These are phyloP conservation scores for Aspergillus panamensis DNA, from an alignment of 495 filamentous ascomycete genomes.

Conservation along the genomic window DNA sequence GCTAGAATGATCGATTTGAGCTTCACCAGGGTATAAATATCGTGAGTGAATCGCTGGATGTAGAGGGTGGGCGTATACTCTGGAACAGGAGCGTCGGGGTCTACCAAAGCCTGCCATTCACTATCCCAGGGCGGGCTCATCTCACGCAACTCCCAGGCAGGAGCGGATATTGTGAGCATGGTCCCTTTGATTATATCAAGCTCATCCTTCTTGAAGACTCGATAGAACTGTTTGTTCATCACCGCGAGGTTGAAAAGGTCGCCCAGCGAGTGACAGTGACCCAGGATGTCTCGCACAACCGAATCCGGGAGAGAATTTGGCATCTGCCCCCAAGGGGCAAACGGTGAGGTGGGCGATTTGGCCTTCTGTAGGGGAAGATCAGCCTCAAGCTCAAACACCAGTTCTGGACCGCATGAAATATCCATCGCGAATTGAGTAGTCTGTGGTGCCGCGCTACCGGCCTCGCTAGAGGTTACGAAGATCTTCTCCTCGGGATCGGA, in stretches of 20 bases:
- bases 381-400: constrained; percentile 40
- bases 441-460: constrained; percentile 13
- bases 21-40: constrained; percentile 56
- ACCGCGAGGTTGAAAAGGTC: constrained; percentile 57
- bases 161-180: constrained; percentile 54
- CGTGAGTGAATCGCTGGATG: constrained; percentile 52
- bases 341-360: constrained; percentile 13
- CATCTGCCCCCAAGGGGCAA: constrained; percentile 23
- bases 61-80: constrained; percentile 58
- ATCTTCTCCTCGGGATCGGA: constrained; percentile 26
- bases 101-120: constrained; percentile 38
- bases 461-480: constrained; percentile 22
- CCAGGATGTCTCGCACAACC: constrained; percentile 51
- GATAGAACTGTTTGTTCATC: constrained; percentile 57
- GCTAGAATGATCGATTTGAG: constrained; percentile 59
- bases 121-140: constrained; percentile 54
- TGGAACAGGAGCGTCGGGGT: constrained; percentile 47
- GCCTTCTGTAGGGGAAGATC: constrained; percentile 26
- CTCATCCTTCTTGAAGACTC: constrained; percentile 59
- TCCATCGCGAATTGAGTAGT: constrained; percentile 24
- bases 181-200: constrained; percentile 53
- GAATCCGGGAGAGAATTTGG: constrained; percentile 44
- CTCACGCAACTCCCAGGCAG: constrained; percentile 64
- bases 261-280: constrained; percentile 47
- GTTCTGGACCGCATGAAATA: constrained; percentile 22